Evolutionary conservation across 305 asterid genomes (phyloP).

Genomic region (Striga hermonthica): DNA sequence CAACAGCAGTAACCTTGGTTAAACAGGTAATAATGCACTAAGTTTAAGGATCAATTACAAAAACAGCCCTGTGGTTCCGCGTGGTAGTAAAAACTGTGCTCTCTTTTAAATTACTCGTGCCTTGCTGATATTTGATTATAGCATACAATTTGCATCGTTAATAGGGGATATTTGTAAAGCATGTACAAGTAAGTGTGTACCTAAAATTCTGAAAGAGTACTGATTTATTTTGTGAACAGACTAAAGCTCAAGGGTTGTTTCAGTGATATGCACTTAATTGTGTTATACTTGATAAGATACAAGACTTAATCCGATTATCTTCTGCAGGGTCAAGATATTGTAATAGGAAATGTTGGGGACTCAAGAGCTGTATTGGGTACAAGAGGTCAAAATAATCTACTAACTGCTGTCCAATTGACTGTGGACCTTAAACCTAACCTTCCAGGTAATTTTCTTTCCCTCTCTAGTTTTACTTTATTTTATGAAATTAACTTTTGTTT

Average conservation of each 20-base stretch:
- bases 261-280: not conserved
- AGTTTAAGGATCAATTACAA: not conserved
- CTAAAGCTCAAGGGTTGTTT: not conserved
- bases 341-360: slow-evolving; percentile 62
- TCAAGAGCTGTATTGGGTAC: slow-evolving; percentile 78
- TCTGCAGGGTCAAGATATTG: slow-evolving; percentile 45
- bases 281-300: too few relatives aligned
- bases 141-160: not conserved
- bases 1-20: slow-evolving; percentile 72
- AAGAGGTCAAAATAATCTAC: slow-evolving; percentile 48
- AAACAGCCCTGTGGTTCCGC: not conserved
- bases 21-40: slow-evolving; percentile 59
- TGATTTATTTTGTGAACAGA: too few relatives aligned
- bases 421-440: slow-evolving; percentile 86
- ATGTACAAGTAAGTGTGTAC: too few relatives aligned
- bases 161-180: not conserved
- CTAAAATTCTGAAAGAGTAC: too few relatives aligned
- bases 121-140: not conserved
- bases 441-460: slow-evolving; percentile 45
- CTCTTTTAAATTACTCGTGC: slow-evolving; percentile 5
- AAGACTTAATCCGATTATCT: not conserved
- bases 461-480: not conserved
- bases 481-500: not conserved
- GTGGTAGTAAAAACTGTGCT: not conserved
- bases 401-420: slow-evolving; percentile 66